Evolutionary conservation across 1,139 yeast species (phyloP), one percentile per base, ranked within the genome.

Genomic region (Lodderomyces jiufengensis): DNA sequence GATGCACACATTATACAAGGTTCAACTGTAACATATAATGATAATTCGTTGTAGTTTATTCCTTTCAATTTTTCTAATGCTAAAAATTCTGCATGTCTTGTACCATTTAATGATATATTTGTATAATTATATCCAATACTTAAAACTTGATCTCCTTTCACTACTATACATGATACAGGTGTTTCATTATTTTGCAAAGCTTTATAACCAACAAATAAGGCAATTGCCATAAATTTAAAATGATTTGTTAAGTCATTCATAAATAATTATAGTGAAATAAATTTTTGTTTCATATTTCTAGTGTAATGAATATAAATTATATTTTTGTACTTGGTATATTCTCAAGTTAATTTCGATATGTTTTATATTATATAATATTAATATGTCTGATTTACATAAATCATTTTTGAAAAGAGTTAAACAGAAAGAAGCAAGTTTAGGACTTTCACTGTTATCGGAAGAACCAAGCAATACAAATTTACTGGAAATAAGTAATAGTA

Each of bases 1-100:
- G 95, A 81, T 0, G 97, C 97, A 64, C 99, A 92, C 99, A 92
- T 92, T 9, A 94, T 83, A 57, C 99, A 92, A 0, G 99, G 99
- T 57, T 92, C 99, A 1, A 92, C 97, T 0, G 97, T 87, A 16
- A 92, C 99, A 57, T 88, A 92, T 13, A 92, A 66, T 24, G 78
- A 78, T 12, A 42, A 76, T 55, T 46, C 73, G 68, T 35, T 61
- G 50, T 59, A 87, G 64, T 45, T 36, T 2, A 36, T 14, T 10
- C 31, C 30, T 5, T 33, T 56, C 10, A 45, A 41, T 30, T 49
- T 27, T 18, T 43, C 41, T 23, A 42, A 78, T 1, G 92, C 97
- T 39, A 83, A 69, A 51, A 90, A 84, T 57, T 92, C 98, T 1
- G 98, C 97, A 56, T 92, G 98, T 28, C 85, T 73, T 2, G 90